phyloP scores from a whole-genome alignment of 2,329 filamentous ascomycete species.

The Gremmenia infestans region DNA sequence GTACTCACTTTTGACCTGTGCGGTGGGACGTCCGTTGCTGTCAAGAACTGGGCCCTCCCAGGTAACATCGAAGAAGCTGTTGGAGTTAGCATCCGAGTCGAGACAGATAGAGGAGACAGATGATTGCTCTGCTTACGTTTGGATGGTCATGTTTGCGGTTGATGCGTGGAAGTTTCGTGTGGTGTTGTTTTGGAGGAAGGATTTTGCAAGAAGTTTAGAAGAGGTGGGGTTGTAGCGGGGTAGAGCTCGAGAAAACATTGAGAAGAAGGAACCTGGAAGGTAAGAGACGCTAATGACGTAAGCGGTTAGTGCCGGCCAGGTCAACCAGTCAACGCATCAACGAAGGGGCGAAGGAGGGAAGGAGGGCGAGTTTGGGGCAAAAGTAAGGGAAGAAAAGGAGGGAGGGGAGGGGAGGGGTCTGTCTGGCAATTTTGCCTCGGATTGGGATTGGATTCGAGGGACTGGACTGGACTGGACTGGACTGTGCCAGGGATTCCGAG shows the following conservation, averaged over 20 bases:
- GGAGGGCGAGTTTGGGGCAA: neutral
- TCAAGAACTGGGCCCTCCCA: conserved; percentile 71
- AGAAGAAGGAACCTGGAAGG: neutral
- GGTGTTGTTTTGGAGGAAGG: conserved; percentile 33
- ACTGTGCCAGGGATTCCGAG: neutral
- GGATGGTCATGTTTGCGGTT: conserved; percentile 68
- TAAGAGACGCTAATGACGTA: conserved; percentile 7
- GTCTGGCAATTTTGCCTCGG: neutral
- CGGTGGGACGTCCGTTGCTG: conserved; percentile 50
- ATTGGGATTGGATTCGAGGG: neutral
- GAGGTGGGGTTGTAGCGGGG: conserved; percentile 38
- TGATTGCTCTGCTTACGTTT: conserved; percentile 50
- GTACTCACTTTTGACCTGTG: conserved; percentile 54
- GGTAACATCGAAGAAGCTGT: conserved; percentile 65
- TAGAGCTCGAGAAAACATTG: conserved; percentile 10
- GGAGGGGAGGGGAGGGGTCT: too few species aligned
- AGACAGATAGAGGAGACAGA: conserved; percentile 5
- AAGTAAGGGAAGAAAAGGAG: too few species aligned
- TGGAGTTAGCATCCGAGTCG: conserved; percentile 16
- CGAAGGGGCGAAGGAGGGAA: neutral
- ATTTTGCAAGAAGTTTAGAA: conserved; percentile 32
- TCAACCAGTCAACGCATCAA: neutral
- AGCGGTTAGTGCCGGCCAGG: conserved; percentile 9
- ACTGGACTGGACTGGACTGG: too few species aligned
- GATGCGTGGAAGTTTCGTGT: conserved; percentile 55